Conservation (phyloP, 495 filamentous ascomycete genomes). For the Penicillium subrubescens region DNA sequence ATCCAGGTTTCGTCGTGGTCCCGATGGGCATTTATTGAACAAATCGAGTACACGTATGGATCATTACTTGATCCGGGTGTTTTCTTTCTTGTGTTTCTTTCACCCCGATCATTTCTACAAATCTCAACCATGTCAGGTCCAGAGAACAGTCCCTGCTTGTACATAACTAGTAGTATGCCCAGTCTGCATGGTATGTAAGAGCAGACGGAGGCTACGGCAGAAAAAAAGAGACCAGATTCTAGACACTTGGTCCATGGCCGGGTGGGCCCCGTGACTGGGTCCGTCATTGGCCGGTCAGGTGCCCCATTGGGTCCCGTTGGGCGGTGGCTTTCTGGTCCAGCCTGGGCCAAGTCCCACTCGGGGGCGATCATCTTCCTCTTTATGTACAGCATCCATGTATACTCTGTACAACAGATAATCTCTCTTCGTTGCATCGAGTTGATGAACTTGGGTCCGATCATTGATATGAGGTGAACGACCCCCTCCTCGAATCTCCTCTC, state of each 20-base stretch:
- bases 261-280: not conserved
- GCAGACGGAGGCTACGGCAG: not conserved
- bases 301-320: not conserved
- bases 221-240: not conserved
- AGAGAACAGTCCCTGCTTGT: not conserved
- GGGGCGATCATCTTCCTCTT: conserved; percentile 25
- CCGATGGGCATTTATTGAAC: not conserved
- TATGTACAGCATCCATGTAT: not conserved
- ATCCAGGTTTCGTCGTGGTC: conserved; percentile 2
- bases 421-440: conserved; percentile 25
- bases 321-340: conserved; percentile 1
- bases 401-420: not conserved
- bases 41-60: not conserved
- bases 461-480: not conserved
- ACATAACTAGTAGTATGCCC: not conserved
- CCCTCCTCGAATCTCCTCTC: not conserved
- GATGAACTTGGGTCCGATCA: conserved; percentile 12
- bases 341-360: conserved; percentile 20
- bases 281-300: not conserved
- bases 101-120: not conserved
- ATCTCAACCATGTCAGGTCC: too few relatives aligned
- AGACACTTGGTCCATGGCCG: conserved; percentile 6
- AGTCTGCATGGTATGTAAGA: not conserved
- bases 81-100: not conserved
- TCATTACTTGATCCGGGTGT: not conserved